Base-by-base conservation (phyloP, 495 filamentous ascomycete genomes). In the Usnea hakonensis region DNA sequence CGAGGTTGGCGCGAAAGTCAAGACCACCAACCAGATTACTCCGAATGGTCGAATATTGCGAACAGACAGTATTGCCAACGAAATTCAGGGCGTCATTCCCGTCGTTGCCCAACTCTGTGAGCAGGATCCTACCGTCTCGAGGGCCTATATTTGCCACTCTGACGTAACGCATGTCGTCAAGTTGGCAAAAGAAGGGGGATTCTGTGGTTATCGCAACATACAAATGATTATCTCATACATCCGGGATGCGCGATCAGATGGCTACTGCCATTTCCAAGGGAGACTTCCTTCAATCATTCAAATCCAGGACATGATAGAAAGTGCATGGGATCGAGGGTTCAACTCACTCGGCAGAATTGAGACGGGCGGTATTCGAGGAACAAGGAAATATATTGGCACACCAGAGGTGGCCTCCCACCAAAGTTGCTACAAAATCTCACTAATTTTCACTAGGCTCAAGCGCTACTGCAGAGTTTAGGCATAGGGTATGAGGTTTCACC, bases 151-250 rank as follows among this genome's bases (percentile, higher is more conserved):
- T 35, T 97, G 94, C 71, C 83, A 90, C 65, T 81, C 89, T 9
- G 78, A 76, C 33, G 87, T 90, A 1, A 82, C 84, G 41, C 92
- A 97, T 70, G 81, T 98, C 21, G 87, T 86, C 54, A 96, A 96
- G 67, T 78, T 96, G 41, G 79, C 79, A 13, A 81, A 77, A 40
- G 91, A 96, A 73, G 88, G 92, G 38, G 90, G 90, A 1, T 98
- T 97, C 74, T 98, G 94, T 74, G 94, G 94, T n/a, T 98, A 97
- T 69, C 81, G 94, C 13, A 98, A 96, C 71, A 96, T 97, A 44
- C 94, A 98, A 68, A 95, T 96, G 90, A 70, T 96, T 62, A 76
- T 87, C 21, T 92, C 91, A 4, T 93, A 89, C 70, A 82, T 97
- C 38, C 79, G 83, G 55, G 79, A 79, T 36, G 73, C 84, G 10